Conservation (phyloP, 1,284 basidiomycete genomes). For the Ganoderma sinense region DNA sequence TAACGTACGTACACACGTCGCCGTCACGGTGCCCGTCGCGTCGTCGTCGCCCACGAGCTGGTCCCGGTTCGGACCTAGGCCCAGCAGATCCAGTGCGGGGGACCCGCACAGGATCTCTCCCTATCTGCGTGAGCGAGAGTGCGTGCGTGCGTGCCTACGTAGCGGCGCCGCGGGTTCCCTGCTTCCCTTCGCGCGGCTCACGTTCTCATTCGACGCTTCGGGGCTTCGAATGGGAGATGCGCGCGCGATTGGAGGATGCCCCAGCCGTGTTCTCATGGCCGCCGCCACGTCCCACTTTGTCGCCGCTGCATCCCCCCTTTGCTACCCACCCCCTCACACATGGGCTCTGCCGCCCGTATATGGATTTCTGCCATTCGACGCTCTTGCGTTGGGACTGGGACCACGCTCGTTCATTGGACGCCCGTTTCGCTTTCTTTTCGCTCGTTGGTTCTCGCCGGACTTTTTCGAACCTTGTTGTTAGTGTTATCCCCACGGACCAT, state of each 20-base stretch:
- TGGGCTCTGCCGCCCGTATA: neutral
- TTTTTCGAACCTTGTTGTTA: neutral
- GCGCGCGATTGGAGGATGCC: conserved; percentile 20
- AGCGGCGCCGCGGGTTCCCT: conserved; percentile 5
- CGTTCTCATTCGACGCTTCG: conserved; percentile 6
- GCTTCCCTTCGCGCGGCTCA: conserved; percentile 4
- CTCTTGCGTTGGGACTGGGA: neutral
- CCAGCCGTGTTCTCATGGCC: conserved; percentile 22
- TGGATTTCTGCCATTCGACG: neutral
- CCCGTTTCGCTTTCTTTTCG: neutral
- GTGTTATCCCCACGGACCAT: neutral
- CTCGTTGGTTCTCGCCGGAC: neutral
- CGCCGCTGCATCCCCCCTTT: conserved; percentile 13
- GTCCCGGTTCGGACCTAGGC: conserved; percentile 1
- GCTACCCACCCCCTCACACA: conserved; percentile 3
- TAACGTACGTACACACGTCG: neutral
- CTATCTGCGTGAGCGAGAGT: neutral
- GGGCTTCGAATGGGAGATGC: conserved; percentile 4
- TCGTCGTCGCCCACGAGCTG: neutral
- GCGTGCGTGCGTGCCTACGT: conserved; percentile 3
- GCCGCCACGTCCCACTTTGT: conserved; percentile 28
- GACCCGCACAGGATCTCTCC: neutral
- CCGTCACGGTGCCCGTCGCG: neutral
- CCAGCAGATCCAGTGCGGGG: conserved; percentile 3
- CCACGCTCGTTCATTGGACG: neutral